Conservation (phyloP, 1,139 yeast genomes). For the Kodamaea sp. region DNA sequence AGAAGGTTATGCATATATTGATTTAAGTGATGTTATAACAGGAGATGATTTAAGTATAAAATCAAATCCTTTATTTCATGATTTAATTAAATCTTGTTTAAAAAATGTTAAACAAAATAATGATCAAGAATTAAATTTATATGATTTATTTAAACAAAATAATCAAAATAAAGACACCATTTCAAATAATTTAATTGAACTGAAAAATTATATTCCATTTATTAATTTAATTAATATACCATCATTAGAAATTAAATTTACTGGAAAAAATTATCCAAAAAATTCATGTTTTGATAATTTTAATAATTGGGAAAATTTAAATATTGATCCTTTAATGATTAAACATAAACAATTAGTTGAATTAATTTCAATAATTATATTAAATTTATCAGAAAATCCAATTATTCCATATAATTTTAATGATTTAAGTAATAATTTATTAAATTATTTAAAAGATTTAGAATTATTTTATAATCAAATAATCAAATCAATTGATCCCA, state of each 20-base stretch:
- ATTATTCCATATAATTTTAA: constrained; percentile 66
- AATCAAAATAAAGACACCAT: constrained; percentile 25
- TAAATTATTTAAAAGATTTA: constrained; percentile 46
- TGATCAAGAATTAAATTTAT: constrained; percentile 15
- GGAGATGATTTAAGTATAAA: constrained; percentile 57
- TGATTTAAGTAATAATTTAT: constrained; percentile 45
- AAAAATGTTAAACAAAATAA: constrained; percentile 25
- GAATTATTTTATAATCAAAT: constrained; percentile 34
- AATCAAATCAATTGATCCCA: constrained; percentile 17
- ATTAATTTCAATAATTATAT: constrained; percentile 48
- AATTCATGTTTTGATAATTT: constrained; percentile 68
- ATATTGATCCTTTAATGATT: constrained; percentile 54
- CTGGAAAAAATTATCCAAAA: constrained; percentile 47
- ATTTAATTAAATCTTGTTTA: constrained; percentile 40
- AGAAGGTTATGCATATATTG: constrained; percentile 72
- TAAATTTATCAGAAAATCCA: constrained; percentile 69
- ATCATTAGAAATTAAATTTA: constrained; percentile 55
- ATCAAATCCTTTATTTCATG: constrained; percentile 64
- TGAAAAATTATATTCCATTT: constrained; percentile 70
- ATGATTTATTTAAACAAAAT: constrained; percentile 27
- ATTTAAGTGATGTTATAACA: constrained; percentile 68
- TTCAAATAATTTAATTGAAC: constrained; percentile 43
- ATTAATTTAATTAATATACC: constrained; percentile 66
- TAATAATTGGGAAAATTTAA: constrained; percentile 44
- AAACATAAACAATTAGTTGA: constrained; percentile 59